phyloP scores from a whole-genome alignment of 2,329 filamentous ascomycete species.

The Colletotrichum sojae region DNA sequence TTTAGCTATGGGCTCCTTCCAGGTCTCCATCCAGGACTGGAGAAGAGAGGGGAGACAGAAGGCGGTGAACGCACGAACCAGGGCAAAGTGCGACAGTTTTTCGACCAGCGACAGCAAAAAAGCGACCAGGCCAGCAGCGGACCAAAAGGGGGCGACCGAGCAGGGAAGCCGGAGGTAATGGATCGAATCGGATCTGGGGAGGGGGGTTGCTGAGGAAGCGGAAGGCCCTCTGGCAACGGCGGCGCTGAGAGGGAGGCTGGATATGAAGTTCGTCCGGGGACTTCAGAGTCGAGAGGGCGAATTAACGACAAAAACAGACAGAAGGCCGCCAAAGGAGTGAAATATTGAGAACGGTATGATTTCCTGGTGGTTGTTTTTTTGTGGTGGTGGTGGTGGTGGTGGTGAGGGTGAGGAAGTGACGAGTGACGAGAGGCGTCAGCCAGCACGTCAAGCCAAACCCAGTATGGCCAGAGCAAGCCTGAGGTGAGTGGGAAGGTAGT shows the following conservation, averaged over 20 bases:
- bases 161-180: slow-evolving; percentile 39
- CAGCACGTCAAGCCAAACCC: slow-evolving; percentile 18
- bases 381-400: slow-evolving; percentile 1
- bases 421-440: slow-evolving; percentile 33
- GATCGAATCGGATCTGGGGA: slow-evolving; percentile 30
- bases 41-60: slow-evolving; percentile 40
- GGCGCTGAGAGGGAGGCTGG: background rate
- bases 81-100: slow-evolving; percentile 34
- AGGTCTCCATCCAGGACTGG: slow-evolving; percentile 37
- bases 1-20: slow-evolving; percentile 37
- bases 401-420: slow-evolving; percentile 21
- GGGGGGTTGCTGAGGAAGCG: slow-evolving; percentile 19
- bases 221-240: slow-evolving; percentile 12
- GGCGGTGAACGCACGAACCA: slow-evolving; percentile 41
- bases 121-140: slow-evolving; percentile 29
- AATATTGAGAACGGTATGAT: slow-evolving; percentile 1
- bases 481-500: slow-evolving; percentile 17
- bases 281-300: slow-evolving; percentile 16
- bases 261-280: background rate
- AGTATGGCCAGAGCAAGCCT: slow-evolving; percentile 17
- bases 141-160: slow-evolving; percentile 28
- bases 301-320: slow-evolving; percentile 34
- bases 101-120: slow-evolving; percentile 38
- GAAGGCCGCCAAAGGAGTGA: slow-evolving; percentile 36
- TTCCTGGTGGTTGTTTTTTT: slow-evolving; percentile 14